Conservation (phyloP, 768 basidiomycete genomes). For the Hebeloma cylindrosporum region DNA sequence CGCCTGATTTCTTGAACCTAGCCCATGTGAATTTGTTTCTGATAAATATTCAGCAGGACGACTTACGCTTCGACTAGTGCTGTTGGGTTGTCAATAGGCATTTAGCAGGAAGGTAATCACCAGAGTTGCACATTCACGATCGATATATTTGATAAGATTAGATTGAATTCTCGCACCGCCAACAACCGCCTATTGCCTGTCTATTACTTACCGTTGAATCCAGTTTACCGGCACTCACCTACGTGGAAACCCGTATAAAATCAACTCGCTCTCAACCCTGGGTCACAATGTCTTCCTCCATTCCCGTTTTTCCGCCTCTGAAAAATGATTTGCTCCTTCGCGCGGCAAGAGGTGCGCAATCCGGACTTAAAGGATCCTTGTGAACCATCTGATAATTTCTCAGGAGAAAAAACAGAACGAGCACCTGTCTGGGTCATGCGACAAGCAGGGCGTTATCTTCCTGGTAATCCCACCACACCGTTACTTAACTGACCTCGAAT, state of each 20-base stretch:
- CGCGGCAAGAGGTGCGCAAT: constrained; percentile 70
- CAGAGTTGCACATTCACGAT: neutral
- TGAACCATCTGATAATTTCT: constrained; percentile 6
- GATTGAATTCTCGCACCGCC: constrained; percentile 14
- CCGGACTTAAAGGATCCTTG: neutral
- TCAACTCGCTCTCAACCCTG: neutral
- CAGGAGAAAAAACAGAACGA: constrained; percentile 83
- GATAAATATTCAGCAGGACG: constrained; percentile 1
- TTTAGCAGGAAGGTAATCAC: constrained; percentile 14
- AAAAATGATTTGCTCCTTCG: constrained; percentile 87
- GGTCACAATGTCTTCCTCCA: constrained; percentile 26
- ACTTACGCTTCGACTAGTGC: constrained; percentile 66
- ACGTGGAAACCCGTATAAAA: constrained; percentile 17
- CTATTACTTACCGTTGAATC: constrained; percentile 17
- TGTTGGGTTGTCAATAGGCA: constrained; percentile 56
- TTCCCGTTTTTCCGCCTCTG: constrained; percentile 61
- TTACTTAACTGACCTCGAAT: constrained; percentile 6
- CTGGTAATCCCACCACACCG: constrained; percentile 53
- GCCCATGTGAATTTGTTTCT: neutral
- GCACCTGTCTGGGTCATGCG: constrained; percentile 99
- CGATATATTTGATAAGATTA: constrained; percentile 14
- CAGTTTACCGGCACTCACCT: constrained; percentile 14
- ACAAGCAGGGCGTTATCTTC: constrained; percentile 93
- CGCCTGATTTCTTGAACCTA: constrained; percentile 80
- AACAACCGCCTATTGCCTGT: neutral